phyloP scores from a whole-genome alignment of 202 grass and related monocot genomes.

The Carex sylvatica region DNA sequence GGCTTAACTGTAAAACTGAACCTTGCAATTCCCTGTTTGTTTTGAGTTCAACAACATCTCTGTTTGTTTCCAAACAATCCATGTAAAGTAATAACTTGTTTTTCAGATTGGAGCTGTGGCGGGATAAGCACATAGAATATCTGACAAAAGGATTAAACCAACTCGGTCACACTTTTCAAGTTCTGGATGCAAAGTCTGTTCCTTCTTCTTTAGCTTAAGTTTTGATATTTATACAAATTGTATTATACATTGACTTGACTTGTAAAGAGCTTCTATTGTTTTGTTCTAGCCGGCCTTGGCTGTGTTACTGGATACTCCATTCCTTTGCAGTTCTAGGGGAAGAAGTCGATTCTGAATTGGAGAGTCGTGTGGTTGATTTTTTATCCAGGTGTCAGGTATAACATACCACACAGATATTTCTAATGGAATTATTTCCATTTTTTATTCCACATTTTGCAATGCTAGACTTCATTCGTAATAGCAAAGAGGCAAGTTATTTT shows the following conservation, averaged over 20 bases:
- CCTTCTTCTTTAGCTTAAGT: constrained; percentile 19
- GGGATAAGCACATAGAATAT: constrained; percentile 68
- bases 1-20: neutral
- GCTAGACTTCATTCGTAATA: constrained; percentile 2
- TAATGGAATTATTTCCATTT: neutral
- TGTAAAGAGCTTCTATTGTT: neutral
- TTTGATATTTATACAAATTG: constrained; percentile 6
- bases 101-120: constrained; percentile 76
- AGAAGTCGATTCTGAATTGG: constrained; percentile 59
- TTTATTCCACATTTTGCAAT: constrained; percentile 8
- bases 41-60: neutral
- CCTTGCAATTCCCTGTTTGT: constrained; percentile 1
- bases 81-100: neutral
- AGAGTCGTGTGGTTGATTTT: constrained; percentile 67
- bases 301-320: constrained; percentile 98
- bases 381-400: constrained; percentile 79
- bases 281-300: constrained; percentile 77
- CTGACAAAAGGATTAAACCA: constrained; percentile 51
- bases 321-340: constrained; percentile 70
- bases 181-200: constrained; percentile 79
- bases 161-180: constrained; percentile 63
- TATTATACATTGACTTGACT: neutral
- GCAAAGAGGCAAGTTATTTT: neutral
- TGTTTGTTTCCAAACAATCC: neutral
- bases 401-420: constrained; percentile 20